Base-by-base conservation (phyloP, 1,139 yeast genomes). In the Sugiyamaella xylanicola region DNA sequence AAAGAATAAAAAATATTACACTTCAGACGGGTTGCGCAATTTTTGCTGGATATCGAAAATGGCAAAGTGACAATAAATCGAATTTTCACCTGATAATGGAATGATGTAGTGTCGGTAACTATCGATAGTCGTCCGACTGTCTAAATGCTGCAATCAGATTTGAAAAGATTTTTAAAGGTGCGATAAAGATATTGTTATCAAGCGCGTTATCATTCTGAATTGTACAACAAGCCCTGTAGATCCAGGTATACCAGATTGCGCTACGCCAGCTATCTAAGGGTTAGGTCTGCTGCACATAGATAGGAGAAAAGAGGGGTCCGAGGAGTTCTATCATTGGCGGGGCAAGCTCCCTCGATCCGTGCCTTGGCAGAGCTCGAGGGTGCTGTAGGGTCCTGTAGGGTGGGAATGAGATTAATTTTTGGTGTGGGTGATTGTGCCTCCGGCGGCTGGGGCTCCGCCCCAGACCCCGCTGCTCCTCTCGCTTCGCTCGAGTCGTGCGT, bases 111-210 rank as follows among this genome's bases (percentile, higher is more conserved):
- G 29, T 40, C 16, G 48, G 32, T n/a, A 8, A 17, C 15, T 42
- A 15, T 25, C 48, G 39, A 32, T 32, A 45, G 40, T 32, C 48
- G 40, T 45, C 25, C 22, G 42, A 19, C 48, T 32, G 40, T 16
- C 15, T 16, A 20, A 27, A 25, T 42, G 32, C 40, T 46, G 42
- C 39, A 46, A 36, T 46, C 42, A 46, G 50, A 46, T 45, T 46
- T 46, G 50, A 46, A 46, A 46, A 46, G 50, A 46, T 46, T 46
- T 46, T 37, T 35, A 25, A 32, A 46, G 25, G 43, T 46, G 43
- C 50, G 50, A 46, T 46, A 46, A 46, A 46, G 50, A 46, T 17
- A 29, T 46, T 46, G 50, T 46, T 46, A 46, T 46, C 50, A 29
- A 40, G 50, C 50, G 50, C 50, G 20, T 46, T 46, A 46, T 46